Evolutionary conservation across 768 basidiomycete species (phyloP).

Genomic region (Sporobolomyces pararoseus): DNA sequence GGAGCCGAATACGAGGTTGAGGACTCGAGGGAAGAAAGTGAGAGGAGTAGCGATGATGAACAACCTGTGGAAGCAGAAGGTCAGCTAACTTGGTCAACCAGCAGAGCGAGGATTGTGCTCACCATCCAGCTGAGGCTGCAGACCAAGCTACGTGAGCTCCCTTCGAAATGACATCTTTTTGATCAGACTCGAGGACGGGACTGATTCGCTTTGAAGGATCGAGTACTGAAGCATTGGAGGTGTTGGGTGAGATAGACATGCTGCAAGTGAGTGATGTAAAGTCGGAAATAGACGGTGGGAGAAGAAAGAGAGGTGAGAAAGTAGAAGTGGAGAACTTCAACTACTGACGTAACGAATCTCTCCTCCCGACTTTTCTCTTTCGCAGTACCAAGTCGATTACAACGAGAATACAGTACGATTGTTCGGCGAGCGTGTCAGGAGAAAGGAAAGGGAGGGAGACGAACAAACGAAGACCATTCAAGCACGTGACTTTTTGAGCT

Average conservation of each 20-base stretch:
- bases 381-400: too few species aligned
- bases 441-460: too few species aligned
- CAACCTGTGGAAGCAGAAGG: slow-evolving; percentile 9
- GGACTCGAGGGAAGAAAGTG: slow-evolving; percentile 30
- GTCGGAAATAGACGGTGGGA: not conserved
- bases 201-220: slow-evolving; percentile 11
- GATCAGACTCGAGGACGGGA: not conserved
- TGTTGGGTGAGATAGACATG: slow-evolving; percentile 25
- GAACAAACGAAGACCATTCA: too few species aligned
- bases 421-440: too few species aligned
- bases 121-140: slow-evolving; percentile 17
- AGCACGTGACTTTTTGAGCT: too few species aligned
- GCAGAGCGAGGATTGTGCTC: not conserved
- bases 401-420: too few species aligned
- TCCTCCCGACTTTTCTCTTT: too few species aligned
- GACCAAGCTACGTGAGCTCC: slow-evolving; percentile 8
- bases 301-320: not conserved
- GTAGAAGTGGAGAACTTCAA: too few species aligned
- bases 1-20: slow-evolving; percentile 30
- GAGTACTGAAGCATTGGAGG: not conserved
- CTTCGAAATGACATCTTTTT: not conserved
- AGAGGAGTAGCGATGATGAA: slow-evolving; percentile 21
- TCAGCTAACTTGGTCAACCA: too few species aligned
- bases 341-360: too few species aligned
- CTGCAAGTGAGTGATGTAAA: not conserved